These are phyloP conservation scores for Populus euphratica DNA, from an alignment of 345 rosid species.

Conservation along the genomic window DNA sequence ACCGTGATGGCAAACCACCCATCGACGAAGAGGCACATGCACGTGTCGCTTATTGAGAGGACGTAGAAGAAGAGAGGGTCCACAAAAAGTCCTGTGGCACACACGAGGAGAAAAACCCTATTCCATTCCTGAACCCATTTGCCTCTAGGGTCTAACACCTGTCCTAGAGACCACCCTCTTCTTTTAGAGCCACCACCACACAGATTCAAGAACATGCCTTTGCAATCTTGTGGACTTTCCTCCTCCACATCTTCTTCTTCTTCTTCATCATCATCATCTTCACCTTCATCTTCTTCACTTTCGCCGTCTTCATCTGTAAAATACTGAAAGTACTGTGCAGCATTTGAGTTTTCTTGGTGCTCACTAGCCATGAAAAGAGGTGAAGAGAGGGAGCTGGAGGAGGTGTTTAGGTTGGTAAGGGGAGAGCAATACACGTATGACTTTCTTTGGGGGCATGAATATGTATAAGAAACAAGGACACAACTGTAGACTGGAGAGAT, in stretches of 20 bases:
- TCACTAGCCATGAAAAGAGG: conserved; percentile 32
- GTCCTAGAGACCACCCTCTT: conserved; percentile 49
- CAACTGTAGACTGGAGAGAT: conserved; percentile 1
- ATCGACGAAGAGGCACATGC: conserved; percentile 78
- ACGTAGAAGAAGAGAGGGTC: conserved; percentile 95
- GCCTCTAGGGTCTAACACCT: conserved; percentile 75
- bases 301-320: conserved; percentile 37
- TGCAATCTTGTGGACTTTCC: neutral
- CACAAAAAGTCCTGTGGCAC: conserved; percentile 79
- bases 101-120: conserved; percentile 67
- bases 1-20: conserved; percentile 96
- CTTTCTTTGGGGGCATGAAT: conserved; percentile 5
- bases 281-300: conserved; percentile 18
- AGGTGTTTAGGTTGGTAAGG: neutral
- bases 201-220: neutral
- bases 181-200: conserved; percentile 24
- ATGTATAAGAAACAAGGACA: conserved; percentile 14
- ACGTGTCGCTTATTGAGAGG: conserved; percentile 61
- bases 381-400: conserved; percentile 8
- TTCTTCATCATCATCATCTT: neutral
- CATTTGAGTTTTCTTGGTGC: conserved; percentile 27
- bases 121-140: conserved; percentile 93
- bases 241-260: conserved; percentile 31
- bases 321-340: conserved; percentile 28
- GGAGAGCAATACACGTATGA: neutral